Evolutionary conservation across 306 rosid species (phyloP).

Genomic region (Rosa chinensis): DNA sequence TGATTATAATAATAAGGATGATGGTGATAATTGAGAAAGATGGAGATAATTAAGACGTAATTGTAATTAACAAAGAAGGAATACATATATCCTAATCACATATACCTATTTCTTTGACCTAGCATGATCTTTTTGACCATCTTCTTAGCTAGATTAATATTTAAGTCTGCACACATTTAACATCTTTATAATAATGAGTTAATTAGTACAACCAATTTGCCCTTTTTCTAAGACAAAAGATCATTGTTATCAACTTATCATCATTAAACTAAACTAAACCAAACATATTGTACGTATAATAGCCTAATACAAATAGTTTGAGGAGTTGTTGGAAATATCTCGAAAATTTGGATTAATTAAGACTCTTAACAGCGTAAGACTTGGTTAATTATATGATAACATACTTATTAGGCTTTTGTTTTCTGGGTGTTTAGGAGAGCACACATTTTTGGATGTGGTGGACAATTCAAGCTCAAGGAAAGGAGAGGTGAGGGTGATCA

Average conservation of each 20-base stretch:
- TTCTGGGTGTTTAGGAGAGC: conserved; percentile 53
- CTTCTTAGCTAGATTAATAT: background rate
- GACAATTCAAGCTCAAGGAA: conserved; percentile 42
- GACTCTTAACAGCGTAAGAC: background rate
- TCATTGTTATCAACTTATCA: background rate
- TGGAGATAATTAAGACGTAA: background rate
- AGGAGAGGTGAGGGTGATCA: conserved; percentile 61
- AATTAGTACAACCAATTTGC: background rate
- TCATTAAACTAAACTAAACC: background rate
- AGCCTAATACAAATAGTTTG: background rate
- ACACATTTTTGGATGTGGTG: conserved; percentile 67
- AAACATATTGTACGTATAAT: background rate
- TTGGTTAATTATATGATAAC: background rate
- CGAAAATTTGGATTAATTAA: background rate
- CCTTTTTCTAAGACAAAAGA: background rate
- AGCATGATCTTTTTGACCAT: background rate
- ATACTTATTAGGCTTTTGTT: background rate
- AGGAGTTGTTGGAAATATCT: background rate
- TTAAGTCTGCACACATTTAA: background rate
- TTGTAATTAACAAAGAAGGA: background rate
- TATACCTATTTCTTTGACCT: background rate
- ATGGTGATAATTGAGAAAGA: background rate
- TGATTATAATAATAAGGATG: background rate
- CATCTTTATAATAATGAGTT: background rate
- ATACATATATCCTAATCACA: background rate